Base-by-base conservation (phyloP, 2,329 filamentous ascomycete species). In the Diplodia scrobiculata region DNA sequence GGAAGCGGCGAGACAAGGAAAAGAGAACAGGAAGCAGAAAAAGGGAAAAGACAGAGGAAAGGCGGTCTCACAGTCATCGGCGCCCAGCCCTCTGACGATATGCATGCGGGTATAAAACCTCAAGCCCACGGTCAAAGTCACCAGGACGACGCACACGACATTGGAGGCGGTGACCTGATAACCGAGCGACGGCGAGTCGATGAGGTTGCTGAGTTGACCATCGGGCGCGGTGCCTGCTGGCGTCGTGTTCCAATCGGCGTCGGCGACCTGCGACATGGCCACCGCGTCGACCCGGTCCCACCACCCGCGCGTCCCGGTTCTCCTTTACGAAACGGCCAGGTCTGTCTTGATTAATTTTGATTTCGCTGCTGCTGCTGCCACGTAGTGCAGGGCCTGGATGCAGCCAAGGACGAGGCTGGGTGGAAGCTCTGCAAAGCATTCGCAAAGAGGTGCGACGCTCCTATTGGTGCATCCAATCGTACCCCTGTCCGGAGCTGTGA, bases 51-150 rank as follows among this genome's bases (percentile, higher is more conserved):
- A 5, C 27, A 36, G 9, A 34, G n/a, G 19, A 55, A 21, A 47
- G 17, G 38, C 34, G 27, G 25, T 3, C 59, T 50, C 59, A 63
- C 59, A 63, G 38, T 63, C 59, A 63, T 63, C 59, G 13, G 2
- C 13, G 2, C 59, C 59, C 47, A 63, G 17, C 10, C 48, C 45
- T n/a, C 48, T 52, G 9, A 63, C 45, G 17, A 63, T 63, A 41
- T 32, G 59, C 29, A 52, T 63, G 32, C 59, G 45, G 45, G 59
- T 63, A 52, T 63, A 63, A 1, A 63, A 29, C 29, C 59, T 25
- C 59, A 63, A 21, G n/a, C 27, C 45, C 45, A 63, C 59, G 13
- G 34, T 38, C n/a, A 51, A 38, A 5, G 38, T 14, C 3, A 63
- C 59, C 14, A 63, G 11, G 7, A 50, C 29, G 19, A 4, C 45